Evolutionary conservation across 495 filamentous ascomycete species (phyloP).

Genomic region (Friedmanniomyces endolithicus): DNA sequence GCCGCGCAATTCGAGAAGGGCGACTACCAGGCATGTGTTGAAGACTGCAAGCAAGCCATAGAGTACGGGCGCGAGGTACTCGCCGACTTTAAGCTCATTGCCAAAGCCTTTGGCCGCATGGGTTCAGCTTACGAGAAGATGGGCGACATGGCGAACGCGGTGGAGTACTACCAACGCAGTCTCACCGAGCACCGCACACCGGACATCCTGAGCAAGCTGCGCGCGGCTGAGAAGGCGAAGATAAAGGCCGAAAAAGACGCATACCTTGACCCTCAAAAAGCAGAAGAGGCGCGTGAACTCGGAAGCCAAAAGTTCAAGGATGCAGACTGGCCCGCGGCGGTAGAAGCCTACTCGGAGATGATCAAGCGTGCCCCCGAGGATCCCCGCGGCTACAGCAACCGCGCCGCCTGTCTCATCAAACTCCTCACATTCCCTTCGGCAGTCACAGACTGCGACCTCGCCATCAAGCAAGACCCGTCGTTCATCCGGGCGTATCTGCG

Average conservation of each 20-base stretch:
- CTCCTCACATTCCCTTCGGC: constrained; percentile 88
- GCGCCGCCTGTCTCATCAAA: constrained; percentile 92
- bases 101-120: constrained; percentile 87
- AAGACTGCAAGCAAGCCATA: constrained; percentile 73
- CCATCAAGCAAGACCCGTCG: constrained; percentile 77
- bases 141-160: constrained; percentile 65
- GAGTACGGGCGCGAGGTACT: constrained; percentile 76
- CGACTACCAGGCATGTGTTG: constrained; percentile 75
- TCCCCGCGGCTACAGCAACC: constrained; percentile 91
- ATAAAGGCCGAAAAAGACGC: constrained; percentile 60
- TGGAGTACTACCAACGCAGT: constrained; percentile 83
- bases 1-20: constrained; percentile 94
- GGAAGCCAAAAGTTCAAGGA: constrained; percentile 96
- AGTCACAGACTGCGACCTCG: constrained; percentile 81
- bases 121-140: constrained; percentile 82
- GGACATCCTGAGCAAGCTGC: constrained; percentile 83
- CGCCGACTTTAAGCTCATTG: constrained; percentile 93
- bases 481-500: constrained; percentile 94
- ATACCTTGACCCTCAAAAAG: constrained; percentile 82
- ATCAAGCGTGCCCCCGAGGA: constrained; percentile 88
- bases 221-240: constrained; percentile 83
- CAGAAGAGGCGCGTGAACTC: constrained; percentile 88
- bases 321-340: constrained; percentile 87
- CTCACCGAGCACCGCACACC: constrained; percentile 95
- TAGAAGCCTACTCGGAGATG: constrained; percentile 95